These are phyloP conservation scores for Guyanaporus albipodus DNA, from an alignment of 768 basidiomycete species.

Conservation along the genomic window DNA sequence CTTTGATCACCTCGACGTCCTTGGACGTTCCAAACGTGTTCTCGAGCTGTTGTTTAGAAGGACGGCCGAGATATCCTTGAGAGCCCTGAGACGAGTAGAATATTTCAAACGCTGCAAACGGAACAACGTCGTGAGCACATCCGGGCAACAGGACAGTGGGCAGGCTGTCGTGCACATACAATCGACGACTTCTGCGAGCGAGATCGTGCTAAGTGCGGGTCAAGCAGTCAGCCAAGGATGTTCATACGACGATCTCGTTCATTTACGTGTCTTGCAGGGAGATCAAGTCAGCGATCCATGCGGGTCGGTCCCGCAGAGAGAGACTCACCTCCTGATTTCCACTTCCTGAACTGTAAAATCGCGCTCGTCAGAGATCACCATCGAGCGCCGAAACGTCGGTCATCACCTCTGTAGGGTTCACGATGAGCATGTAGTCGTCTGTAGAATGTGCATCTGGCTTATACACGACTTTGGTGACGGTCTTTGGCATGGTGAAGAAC, in stretches of 20 bases:
- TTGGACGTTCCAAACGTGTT: slow-evolving; percentile 62
- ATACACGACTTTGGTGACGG: slow-evolving; percentile 70
- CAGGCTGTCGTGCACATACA: slow-evolving; percentile 43
- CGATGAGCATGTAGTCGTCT: slow-evolving; percentile 69
- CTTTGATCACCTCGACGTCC: slow-evolving; percentile 57
- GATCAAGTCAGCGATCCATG: slow-evolving; percentile 8
- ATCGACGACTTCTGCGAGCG: slow-evolving; percentile 75
- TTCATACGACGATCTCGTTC: background rate
- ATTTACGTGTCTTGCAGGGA: slow-evolving; percentile 62
- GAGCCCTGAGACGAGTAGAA: slow-evolving; percentile 69
- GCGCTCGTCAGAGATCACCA: slow-evolving; percentile 4
- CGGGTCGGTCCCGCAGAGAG: background rate
- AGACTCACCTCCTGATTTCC: slow-evolving; percentile 71
- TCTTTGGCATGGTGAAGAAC: slow-evolving; percentile 38
- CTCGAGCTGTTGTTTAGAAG: slow-evolving; percentile 85
- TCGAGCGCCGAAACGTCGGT: slow-evolving; percentile 2
- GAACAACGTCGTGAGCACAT: background rate
- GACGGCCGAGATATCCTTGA: slow-evolving; percentile 69
- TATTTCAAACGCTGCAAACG: slow-evolving; percentile 58
- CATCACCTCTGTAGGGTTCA: slow-evolving; percentile 61
- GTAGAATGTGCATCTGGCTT: slow-evolving; percentile 70
- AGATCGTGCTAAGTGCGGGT: slow-evolving; percentile 49
- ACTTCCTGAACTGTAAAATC: slow-evolving; percentile 60
- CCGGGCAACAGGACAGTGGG: background rate
- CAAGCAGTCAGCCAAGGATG: slow-evolving; percentile 11